Evolutionary conservation across 2,329 filamentous ascomycete genomes (phyloP).

Genomic region (Cordyceps cateniannulata): DNA sequence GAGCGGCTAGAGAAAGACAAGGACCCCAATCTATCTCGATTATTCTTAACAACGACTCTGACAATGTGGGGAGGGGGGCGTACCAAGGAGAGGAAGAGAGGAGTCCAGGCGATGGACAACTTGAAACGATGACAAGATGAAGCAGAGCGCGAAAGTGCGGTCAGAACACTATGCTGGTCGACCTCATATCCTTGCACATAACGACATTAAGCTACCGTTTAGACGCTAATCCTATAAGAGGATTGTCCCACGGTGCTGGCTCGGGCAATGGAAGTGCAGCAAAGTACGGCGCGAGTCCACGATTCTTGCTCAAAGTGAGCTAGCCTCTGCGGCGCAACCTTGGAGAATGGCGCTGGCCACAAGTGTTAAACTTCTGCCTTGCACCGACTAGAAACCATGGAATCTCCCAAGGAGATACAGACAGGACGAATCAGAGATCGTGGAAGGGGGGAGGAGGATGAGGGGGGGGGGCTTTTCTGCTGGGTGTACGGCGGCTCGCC

Average conservation of each 20-base stretch:
- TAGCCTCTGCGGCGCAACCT: too few relatives aligned
- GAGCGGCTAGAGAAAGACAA: not conserved
- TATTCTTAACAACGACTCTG: constrained; percentile 3
- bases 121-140: not conserved
- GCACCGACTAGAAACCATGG: not conserved
- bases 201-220: too few relatives aligned
- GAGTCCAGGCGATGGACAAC: not conserved
- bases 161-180: not conserved
- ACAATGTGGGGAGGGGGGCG: not conserved
- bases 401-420: not conserved
- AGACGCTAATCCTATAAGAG: too few relatives aligned
- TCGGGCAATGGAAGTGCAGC: too few relatives aligned
- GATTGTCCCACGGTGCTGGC: too few relatives aligned
- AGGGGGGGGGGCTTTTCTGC: not conserved
- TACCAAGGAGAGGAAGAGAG: not conserved
- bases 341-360: too few relatives aligned
- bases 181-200: too few relatives aligned
- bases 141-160: constrained; percentile 8
- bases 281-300: too few relatives aligned
- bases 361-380: too few relatives aligned
- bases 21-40: not conserved
- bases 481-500: not conserved
- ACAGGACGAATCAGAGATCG: not conserved
- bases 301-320: too few relatives aligned
- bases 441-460: not conserved